Base-by-base conservation (phyloP, 306 rosid genomes). In the Cercis canadensis region DNA sequence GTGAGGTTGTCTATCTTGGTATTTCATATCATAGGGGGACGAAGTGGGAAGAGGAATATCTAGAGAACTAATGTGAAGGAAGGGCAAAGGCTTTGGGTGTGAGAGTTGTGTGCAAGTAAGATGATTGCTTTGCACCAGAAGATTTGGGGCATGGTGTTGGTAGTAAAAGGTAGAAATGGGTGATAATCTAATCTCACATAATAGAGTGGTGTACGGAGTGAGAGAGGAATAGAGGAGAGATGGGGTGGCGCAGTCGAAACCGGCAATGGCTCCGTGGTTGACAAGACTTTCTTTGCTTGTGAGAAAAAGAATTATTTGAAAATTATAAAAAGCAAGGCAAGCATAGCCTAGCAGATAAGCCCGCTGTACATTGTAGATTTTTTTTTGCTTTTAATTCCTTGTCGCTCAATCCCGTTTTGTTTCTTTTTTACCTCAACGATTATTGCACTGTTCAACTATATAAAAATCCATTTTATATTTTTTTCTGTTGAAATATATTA, bases 261-360 rank as follows among this genome's bases (percentile, higher is more conserved):
- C 57, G 62, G 81, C 80, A 15, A 74, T 77, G 52, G 72, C 88
- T 76, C 57, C 68, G 82, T 85, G 74, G 76, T 78, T 86, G 94
- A 88, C 85, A 81, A 82, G 86, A 82, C 83, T 69, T 73, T 80
- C 81, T 85, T 85, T 75, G 63, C 0, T 67, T 65, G 60, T 11
- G 62, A 52, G 60, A 58, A 65, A 75, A 72, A 70, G 45, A 81
- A 78, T 51, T 54, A 73, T 75, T 73, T 81, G 75, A 77, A 85
- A 78, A 62, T 70, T 12, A 18, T 18, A 70, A 50, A 78, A 80
- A 65, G 77, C 80, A 50, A 58, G 8, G 62, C 40, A 62, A 64
- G 61, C 52, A 33, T 50, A 50, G 69, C 51, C 75, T 77, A 75
- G 55, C 41, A 68, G 70, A 73, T 73, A 67, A 78, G 86, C 84